Base-by-base conservation (phyloP, 139 green algal genomes). In the Chara braunii region DNA sequence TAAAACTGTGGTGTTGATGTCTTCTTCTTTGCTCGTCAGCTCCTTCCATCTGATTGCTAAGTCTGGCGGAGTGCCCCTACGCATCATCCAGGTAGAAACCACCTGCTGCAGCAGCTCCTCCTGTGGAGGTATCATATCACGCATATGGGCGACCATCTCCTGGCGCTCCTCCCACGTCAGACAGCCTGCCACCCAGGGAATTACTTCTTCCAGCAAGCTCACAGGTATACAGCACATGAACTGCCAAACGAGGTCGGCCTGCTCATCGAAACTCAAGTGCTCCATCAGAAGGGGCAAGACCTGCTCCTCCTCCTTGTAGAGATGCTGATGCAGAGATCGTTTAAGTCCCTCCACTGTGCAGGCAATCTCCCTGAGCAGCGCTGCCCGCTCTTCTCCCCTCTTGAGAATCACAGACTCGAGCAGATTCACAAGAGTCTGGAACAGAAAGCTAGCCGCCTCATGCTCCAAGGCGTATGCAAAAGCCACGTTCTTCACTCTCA, bases 171-270 rank as follows among this genome's bases (percentile, higher is more conserved):
- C 26, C 11, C 59, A 37, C n/a, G 43, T 51, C 31, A 77, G 42
- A 23, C 42, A 55, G 2, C 48, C 33, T 26, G 43, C 45, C 7
- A 80, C 43, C 72, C 72, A 80, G 1, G 37, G 45, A 30, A 80
- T 33, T 56, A 72, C 70, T n/a, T 77, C 22, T 30, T 70, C 35
- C 31, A 77, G 43, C 14, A 78, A 31, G 14, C 52, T 81, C 2
- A 96, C 71, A 3, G 91, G 91, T 48, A 97, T 97, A 81, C 84
- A 89, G 82, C 89, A 96, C 18, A 97, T 77, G 69, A 96, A 96
- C 77, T 96, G 86, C 63, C 64, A 76, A 6, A 78, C 70, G 3
- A 78, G 45, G 23, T 24, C 12, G 7, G 70, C 70, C 84, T 97
- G 91, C 83, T 95, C 81, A 1, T 78, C 68, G 14, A 55, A 64